Base-by-base conservation (phyloP, 768 basidiomycete species). In the Amanita exitialis region DNA sequence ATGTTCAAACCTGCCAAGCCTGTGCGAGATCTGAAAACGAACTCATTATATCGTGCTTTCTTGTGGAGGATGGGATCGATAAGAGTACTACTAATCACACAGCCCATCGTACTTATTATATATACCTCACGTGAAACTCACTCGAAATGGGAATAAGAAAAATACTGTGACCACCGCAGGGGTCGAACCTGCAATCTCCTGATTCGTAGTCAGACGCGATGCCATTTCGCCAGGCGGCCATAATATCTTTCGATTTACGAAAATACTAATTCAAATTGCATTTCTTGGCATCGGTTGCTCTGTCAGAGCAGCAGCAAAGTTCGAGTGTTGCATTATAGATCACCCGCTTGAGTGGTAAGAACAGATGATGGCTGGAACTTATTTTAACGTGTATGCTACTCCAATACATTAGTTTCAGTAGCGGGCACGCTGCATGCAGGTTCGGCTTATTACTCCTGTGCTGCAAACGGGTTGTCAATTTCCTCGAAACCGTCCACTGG, bases 401-500 rank as follows among this genome's bases (percentile, higher is more conserved):
- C 13, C 16, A 6, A 39, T 18, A 21, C 9, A 41, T 3, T 20
- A 4, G 13, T 9, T 9, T 30, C 10, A 12, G 30, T 12, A 30
- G 18, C 18, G 4, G 18, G 39, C 15, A 43, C n/a, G 43, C 23
- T n/a, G 12, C 23, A 15, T n/a, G 27, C 25, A 25, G 43, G 25
- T 8, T 44, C n/a, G 16, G 25, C 27, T 21, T 36, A 39, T 60
- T 70, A 83, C 59, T 90, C 87, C 61, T 83, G 83, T 3, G 77
- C 72, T 45, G 78, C 57, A 71, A 95, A 95, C 2, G 91, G 91
- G 65, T 95, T 94, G 12, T 85, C 82, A 50, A 95, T 94, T 65
- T 94, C 91, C 65, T 94, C 92, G 51, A 82, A 92, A 51, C 95
- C 95, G 57, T 98, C 95, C 10, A 93, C 87, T 2, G 95, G 95